phyloP scores from a whole-genome alignment of 2,329 filamentous ascomycete species.

The Lomentospora prolificans region DNA sequence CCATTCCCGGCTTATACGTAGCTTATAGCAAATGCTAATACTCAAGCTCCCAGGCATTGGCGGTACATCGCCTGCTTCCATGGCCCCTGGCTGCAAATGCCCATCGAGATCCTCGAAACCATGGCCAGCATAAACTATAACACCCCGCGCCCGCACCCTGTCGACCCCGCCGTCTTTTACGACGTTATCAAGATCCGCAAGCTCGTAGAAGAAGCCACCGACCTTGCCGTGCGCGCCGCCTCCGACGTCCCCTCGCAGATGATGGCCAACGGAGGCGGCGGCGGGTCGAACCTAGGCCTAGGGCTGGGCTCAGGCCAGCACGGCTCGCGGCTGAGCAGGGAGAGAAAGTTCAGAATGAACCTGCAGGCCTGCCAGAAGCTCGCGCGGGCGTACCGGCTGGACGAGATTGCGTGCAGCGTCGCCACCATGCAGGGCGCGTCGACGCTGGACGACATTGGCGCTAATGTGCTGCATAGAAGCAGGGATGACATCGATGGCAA shows the following conservation, averaged over 20 bases:
- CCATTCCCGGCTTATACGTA: too few relatives aligned
- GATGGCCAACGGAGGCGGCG: conserved; percentile 44
- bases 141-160: conserved; percentile 62
- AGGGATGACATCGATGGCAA: conserved; percentile 62
- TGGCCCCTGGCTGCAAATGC: conserved; percentile 73
- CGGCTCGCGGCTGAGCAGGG: conserved; percentile 59
- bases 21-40: too few relatives aligned
- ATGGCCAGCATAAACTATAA: conserved; percentile 74
- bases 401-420: conserved; percentile 76
- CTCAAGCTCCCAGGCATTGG: conserved; percentile 59
- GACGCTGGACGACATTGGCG: conserved; percentile 66
- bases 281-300: conserved; percentile 15
- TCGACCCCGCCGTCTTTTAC: conserved; percentile 74
- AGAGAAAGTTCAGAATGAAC: conserved; percentile 69
- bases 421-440: conserved; percentile 76
- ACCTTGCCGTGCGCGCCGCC: conserved; percentile 66
- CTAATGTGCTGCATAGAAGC: conserved; percentile 60
- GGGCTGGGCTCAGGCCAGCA: conserved; percentile 37
- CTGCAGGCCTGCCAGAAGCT: conserved; percentile 73
- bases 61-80: conserved; percentile 76
- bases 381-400: conserved; percentile 65
- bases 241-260: conserved; percentile 60
- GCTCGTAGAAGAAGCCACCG: conserved; percentile 70
- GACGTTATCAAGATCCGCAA: conserved; percentile 75
- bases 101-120: conserved; percentile 67